Conservation (phyloP, 495 filamentous ascomycete genomes). For the Lepraria neglecta region DNA sequence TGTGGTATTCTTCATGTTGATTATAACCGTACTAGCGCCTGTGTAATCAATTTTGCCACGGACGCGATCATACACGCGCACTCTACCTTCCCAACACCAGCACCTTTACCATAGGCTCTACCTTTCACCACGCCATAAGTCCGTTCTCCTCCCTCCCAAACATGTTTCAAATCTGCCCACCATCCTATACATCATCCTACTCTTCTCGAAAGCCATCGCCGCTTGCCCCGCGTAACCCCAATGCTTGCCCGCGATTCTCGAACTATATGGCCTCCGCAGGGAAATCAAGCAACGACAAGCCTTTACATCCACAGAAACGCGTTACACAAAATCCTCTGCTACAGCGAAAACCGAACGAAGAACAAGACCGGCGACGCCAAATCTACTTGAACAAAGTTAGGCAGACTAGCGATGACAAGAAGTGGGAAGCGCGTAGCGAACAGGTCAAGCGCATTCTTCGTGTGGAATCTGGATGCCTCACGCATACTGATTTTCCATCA, state of each 20-base stretch:
- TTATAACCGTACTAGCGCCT: neutral
- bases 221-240: conserved; percentile 15
- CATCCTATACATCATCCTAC: neutral
- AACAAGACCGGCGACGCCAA: conserved; percentile 43
- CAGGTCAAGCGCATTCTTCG: conserved; percentile 49
- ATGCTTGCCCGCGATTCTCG: conserved; percentile 12
- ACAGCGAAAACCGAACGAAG: conserved; percentile 8
- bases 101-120: neutral
- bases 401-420: conserved; percentile 62
- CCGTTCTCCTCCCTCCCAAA: conserved; percentile 1
- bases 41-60: neutral
- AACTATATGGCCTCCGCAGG: conserved; percentile 8
- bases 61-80: conserved; percentile 10
- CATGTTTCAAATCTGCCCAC: conserved; percentile 15
- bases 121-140: neutral
- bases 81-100: neutral
- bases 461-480: neutral
- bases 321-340: conserved; percentile 17
- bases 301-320: conserved; percentile 17
- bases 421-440: conserved; percentile 63
- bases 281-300: neutral
- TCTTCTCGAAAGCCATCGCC: conserved; percentile 6
- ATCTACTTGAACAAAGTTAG: conserved; percentile 75
- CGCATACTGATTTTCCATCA: conserved; percentile 22
- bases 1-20: neutral